Base-by-base conservation (phyloP, 164 flowering plant species). In the Kalanchoe fedtschenkoi region DNA sequence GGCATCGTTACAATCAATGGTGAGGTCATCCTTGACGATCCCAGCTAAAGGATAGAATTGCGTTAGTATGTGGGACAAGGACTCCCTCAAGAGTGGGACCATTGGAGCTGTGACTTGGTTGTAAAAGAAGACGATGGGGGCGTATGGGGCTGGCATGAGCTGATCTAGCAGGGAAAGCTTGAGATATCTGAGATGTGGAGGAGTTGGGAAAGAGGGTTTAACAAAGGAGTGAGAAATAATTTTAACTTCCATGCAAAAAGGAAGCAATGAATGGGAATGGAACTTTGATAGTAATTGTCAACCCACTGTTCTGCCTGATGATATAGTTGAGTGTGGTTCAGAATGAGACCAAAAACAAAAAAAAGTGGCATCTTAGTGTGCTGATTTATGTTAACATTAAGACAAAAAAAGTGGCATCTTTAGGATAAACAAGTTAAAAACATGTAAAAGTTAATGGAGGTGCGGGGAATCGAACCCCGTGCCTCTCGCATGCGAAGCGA, bases 381-480 rank as follows among this genome's bases (percentile, higher is more conserved):
- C n/a, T n/a, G n/a, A n/a, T n/a, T n/a, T n/a, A n/a, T n/a, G n/a
- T n/a, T n/a, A n/a, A n/a, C n/a, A n/a, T n/a, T n/a, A n/a, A n/a
- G n/a, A n/a, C n/a, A n/a, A n/a, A n/a, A n/a, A n/a, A n/a, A n/a
- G n/a, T n/a, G n/a, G n/a, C n/a, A n/a, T n/a, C n/a, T n/a, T n/a
- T n/a, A n/a, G n/a, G n/a, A n/a, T n/a, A n/a, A n/a, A n/a, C n/a
- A n/a, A n/a, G n/a, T n/a, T n/a, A n/a, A n/a, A n/a, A n/a, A n/a
- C n/a, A n/a, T n/a, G n/a, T n/a, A n/a, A n/a, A n/a, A n/a, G n/a
- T n/a, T n/a, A n/a, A n/a, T 90, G 92, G 95, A 89, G 95, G 86
- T 91, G 96, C 96, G 87, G 96, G 96, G 95, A 87, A 91, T 91
- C 98, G 96, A 91, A 91, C 98, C 95, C 95, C 88, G 96, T 87